These are phyloP conservation scores for Wickerhamomyces queroliae DNA, from an alignment of 805 yeast species.

Conservation along the genomic window DNA sequence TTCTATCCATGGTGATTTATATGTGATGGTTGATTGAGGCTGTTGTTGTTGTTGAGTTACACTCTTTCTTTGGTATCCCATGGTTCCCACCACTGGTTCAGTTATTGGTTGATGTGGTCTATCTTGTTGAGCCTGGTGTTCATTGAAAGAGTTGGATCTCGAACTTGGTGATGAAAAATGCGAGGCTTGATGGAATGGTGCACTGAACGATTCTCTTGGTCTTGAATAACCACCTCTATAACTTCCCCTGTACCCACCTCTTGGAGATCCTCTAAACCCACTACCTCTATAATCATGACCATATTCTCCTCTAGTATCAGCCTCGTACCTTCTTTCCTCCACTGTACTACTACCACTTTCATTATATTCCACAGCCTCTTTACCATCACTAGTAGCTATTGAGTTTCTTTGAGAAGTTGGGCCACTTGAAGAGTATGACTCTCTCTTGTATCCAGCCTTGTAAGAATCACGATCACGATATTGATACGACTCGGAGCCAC, in stretches of 20 bases:
- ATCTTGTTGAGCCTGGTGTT: neutral
- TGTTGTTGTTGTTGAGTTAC: neutral
- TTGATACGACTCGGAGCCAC: neutral
- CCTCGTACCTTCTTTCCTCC: too few species aligned
- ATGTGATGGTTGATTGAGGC: neutral
- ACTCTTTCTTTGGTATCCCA: neutral
- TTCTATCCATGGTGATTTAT: slow-evolving; percentile 12
- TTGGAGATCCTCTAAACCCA: too few species aligned
- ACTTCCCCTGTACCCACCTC: slow-evolving; percentile 5
- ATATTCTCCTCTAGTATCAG: neutral
- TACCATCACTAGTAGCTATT: too few species aligned
- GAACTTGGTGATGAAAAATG: neutral
- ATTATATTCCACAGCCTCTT: too few species aligned
- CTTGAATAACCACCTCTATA: slow-evolving; percentile 3
- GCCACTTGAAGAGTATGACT: too few species aligned
- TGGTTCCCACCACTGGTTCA: too few species aligned
- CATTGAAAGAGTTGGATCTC: neutral
- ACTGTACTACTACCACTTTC: too few species aligned
- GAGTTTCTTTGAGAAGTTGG: too few species aligned
- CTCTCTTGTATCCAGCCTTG: too few species aligned
- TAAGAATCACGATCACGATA: too few species aligned
- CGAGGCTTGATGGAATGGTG: neutral
- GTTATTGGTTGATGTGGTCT: neutral
- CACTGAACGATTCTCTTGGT: slow-evolving; percentile 1
- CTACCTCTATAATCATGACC: too few species aligned